Base-by-base conservation (phyloP, 192 early-diverging fungal species). In the Backusella circina region DNA sequence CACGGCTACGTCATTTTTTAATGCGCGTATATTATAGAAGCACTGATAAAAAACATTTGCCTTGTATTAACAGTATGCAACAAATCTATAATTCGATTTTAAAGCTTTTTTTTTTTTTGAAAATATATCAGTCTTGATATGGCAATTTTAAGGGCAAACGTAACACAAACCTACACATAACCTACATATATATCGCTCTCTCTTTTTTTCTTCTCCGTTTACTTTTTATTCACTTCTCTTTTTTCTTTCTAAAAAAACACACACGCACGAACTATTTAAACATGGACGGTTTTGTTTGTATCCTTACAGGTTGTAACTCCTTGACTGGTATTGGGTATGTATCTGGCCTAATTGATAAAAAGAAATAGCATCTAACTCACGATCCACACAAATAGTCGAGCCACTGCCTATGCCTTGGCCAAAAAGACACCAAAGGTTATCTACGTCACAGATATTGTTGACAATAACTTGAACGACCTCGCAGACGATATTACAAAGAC, bases 221-320 rank as follows among this genome's bases (percentile, higher is more conserved):
- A 12, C 23, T 57, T 57, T 37, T 21, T 67, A 5, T 16, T 65
- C 32, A n/a, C 5, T 65, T 33, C 32, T 32, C 64, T 66, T 13
- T 35, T 32, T 66, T 66, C 13, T n/a, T 66, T 65, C 32, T 5
- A 13, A 33, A 30, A 31, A n/a, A n/a, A n/a, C n/a, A n/a, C n/a
- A n/a, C n/a, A n/a, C n/a, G n/a, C n/a, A n/a, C n/a, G n/a, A n/a
- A 15, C 26, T 32, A 66, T 5, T 31, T 31, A 66, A 66, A 66
- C 23, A 57, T 86, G 57, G 36, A 65, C 31, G 79, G 75, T 31
- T 76, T 81, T 33, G 86, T 87, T 7, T 88, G 86, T 73, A 87
- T 87, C 54, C 69, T 87, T 65, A 87, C 86, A 21, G 86, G 86
- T 28, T 83, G 83, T 15, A 76, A 73, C 33, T 87, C 86, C 36